Evolutionary conservation across 2,329 filamentous ascomycete species (phyloP), one percentile per base, ranked within the genome.

Genomic region (Pyrenochaeta sp.): DNA sequence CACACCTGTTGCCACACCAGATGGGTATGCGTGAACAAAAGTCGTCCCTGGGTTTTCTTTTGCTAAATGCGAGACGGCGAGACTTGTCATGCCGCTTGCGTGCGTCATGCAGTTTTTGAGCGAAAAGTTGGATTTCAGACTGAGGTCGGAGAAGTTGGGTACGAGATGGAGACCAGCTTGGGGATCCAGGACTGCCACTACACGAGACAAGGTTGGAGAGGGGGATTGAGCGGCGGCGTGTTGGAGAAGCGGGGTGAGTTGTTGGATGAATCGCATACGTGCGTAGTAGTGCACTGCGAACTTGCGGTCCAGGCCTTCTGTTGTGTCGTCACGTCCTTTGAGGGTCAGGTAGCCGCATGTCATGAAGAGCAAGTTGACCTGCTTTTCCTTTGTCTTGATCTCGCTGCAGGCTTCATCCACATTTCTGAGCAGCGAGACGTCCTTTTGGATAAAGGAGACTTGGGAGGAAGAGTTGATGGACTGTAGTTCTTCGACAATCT

Each of bases 351-450:
- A 79, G 3, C 83, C 84, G 1, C 78, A 78, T 1, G 78, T 83
- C 47, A 85, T 76, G 61, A 86, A 83, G 0, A 87, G 68, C 3
- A 86, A 66, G 64, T 87, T 85, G 50, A 88, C 77, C 21, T 77
- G 76, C 32, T 73, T 69, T 63, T 87, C 84, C 54, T 79, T 81
- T 27, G 69, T 63, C 53, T 72, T 74, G 51, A 88, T 83, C 45
- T 84, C 77, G 6, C 73, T 69, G 65, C 78, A 80, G 14, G 74
- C 69, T 51, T 75, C 67, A 55, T 81, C 79, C 49, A 80, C 78
- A 52, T 75, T 77, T 15, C 61, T 68, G 10, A 81, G 61, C 6
- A 76, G 53, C 4, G 72, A 75, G 41, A 80, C 69, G 53, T 81
- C 78, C 35, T 69, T 72, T 55, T 79, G 67, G 40, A 81, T 72